Percentiles rank a stretch among this genome's conserved stretches.
Conservation (phyloP, 768 basidiomycete genomes). For the Naganishia friedmannii region DNA sequence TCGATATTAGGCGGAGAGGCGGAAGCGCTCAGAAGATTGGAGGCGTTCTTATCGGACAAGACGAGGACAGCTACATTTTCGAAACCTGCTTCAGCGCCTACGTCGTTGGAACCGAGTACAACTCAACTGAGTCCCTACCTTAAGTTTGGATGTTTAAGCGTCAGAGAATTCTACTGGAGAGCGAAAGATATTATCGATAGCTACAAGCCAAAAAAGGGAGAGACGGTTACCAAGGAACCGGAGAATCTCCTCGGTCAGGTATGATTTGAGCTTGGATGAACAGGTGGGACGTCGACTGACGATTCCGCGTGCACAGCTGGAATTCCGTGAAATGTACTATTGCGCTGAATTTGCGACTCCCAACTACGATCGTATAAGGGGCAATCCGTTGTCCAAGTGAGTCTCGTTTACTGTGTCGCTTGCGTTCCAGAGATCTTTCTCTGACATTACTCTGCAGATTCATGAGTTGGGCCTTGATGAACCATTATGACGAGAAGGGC, state of each 20-base stretch:
- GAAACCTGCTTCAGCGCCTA: conserved; percentile 52
- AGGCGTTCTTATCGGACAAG: conserved; percentile 38
- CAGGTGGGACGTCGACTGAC: background rate
- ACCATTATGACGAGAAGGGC: conserved; percentile 50
- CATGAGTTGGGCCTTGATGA: conserved; percentile 51
- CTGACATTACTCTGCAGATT: conserved; percentile 34
- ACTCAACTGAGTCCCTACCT: conserved; percentile 49
- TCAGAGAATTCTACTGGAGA: conserved; percentile 52
- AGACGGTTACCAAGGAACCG: conserved; percentile 44
- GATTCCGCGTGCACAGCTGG: conserved; percentile 46
- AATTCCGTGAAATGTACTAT: conserved; percentile 53
- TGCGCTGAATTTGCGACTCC: conserved; percentile 48
- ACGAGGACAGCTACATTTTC: conserved; percentile 51
- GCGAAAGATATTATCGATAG: conserved; percentile 43
- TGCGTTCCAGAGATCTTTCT: background rate
- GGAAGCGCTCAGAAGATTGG: conserved; percentile 43
- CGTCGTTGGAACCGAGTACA: conserved; percentile 48
- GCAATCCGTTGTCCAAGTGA: conserved; percentile 49
- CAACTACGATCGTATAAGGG: conserved; percentile 50
- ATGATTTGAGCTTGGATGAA: background rate
- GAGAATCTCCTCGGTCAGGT: conserved; percentile 52
- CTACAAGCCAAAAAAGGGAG: conserved; percentile 37
- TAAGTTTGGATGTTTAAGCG: conserved; percentile 53
- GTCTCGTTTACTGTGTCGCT: conserved; percentile 13
- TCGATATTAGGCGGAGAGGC: conserved; percentile 49